A percentile compares a stretch with the other conserved stretches of the same genome.
These are phyloP conservation scores for Saccharomyces eubayanus DNA, from an alignment of 805 yeast genomes.

Conservation along the genomic window DNA sequence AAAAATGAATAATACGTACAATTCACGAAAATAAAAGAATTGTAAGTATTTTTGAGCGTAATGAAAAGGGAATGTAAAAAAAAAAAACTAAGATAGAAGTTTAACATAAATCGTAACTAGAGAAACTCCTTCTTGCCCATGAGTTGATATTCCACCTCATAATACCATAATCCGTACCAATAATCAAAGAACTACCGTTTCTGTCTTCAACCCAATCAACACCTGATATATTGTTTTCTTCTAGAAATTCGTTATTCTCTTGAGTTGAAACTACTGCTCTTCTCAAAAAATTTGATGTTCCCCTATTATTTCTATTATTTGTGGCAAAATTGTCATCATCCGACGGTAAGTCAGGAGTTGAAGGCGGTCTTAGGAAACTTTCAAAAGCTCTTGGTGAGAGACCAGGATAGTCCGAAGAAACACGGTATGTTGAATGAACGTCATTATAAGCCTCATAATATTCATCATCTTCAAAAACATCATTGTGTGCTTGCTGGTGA, in stretches of 20 bases:
- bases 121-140: conserved; percentile 54
- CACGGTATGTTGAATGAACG: conserved; percentile 1
- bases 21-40: background rate
- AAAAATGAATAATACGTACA: background rate
- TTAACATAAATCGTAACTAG: conserved; percentile 43
- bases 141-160: conserved; percentile 62
- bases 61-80: background rate
- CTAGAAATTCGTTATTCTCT: conserved; percentile 13
- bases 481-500: background rate
- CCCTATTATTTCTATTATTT: background rate
- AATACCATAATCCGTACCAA: conserved; percentile 62
- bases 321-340: background rate
- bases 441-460: conserved; percentile 13
- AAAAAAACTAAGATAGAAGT: background rate
- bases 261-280: conserved; percentile 4
- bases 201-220: conserved; percentile 47
- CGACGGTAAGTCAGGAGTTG: background rate
- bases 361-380: background rate
- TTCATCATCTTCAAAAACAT: conserved; percentile 16
- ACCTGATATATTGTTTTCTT: conserved; percentile 50
- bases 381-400: background rate
- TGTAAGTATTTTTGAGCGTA: background rate
- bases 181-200: conserved; percentile 45
- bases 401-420: background rate
- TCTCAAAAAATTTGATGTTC: background rate